A percentile compares a stretch with the other conserved stretches of the same genome.
These are phyloP conservation scores for Pilasporangium apinafurcum DNA, from an alignment of 352 stramenopile species.

Conservation along the genomic window DNA sequence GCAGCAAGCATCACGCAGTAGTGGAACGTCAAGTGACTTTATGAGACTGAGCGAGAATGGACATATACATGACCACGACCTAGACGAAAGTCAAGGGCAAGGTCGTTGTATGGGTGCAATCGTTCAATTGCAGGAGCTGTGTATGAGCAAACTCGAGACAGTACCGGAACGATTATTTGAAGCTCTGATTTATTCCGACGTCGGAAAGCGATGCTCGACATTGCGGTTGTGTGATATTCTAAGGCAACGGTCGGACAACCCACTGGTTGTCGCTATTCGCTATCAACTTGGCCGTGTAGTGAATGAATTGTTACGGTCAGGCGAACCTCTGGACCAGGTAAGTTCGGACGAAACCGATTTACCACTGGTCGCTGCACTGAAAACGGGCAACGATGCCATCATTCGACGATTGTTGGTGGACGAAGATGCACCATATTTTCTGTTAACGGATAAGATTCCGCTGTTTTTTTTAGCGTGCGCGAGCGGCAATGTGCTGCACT, in stretches of 20 bases:
- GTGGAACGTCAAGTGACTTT: neutral
- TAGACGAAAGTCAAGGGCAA: constrained; percentile 4
- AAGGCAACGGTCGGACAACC: constrained; percentile 43
- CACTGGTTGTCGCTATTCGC: constrained; percentile 68
- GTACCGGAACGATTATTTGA: constrained; percentile 48
- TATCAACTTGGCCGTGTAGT: constrained; percentile 75
- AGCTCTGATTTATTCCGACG: constrained; percentile 52
- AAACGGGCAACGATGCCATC: constrained; percentile 69
- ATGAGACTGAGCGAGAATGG: neutral
- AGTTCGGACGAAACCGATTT: constrained; percentile 43
- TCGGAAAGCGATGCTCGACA: constrained; percentile 58
- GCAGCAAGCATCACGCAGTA: constrained; percentile 3
- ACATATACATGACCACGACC: neutral
- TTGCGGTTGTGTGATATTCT: constrained; percentile 59
- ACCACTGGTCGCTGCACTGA: constrained; percentile 61
- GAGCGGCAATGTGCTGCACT: constrained; percentile 65
- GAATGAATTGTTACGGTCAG: constrained; percentile 60
- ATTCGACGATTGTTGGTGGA: constrained; percentile 68
- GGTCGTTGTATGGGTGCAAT: constrained; percentile 9
- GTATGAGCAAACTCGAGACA: constrained; percentile 42
- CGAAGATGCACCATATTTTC: constrained; percentile 57
- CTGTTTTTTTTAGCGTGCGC: constrained; percentile 69
- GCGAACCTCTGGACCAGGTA: constrained; percentile 43
- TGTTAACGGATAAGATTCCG: constrained; percentile 73
- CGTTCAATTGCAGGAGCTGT: constrained; percentile 39